phyloP scores from a whole-genome alignment of 257 asterid genomes.

The Penstemon newberryi region DNA sequence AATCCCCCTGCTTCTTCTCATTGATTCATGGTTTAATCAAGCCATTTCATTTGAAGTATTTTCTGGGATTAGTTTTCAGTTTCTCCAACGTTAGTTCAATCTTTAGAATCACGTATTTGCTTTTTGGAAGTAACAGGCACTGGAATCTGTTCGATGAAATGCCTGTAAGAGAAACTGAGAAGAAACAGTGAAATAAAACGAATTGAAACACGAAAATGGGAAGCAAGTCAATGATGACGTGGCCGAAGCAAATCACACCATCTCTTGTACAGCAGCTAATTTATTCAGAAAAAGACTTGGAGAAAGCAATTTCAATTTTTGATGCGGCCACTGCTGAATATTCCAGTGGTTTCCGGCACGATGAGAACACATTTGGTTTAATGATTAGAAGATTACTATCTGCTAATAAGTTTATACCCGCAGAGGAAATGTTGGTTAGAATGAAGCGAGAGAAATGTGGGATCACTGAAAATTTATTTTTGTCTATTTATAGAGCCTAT shows the following conservation, averaged over 20 bases:
- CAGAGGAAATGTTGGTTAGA: constrained; percentile 67
- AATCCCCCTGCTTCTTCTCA: not conserved
- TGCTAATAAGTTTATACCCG: constrained; percentile 60
- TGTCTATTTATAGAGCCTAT: constrained; percentile 66
- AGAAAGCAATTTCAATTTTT: constrained; percentile 70
- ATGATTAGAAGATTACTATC: constrained; percentile 65
- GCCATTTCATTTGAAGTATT: too few species aligned
- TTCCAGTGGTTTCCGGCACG: constrained; percentile 70
- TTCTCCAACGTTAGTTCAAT: too few species aligned
- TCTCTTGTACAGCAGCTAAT: constrained; percentile 74
- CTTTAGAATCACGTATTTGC: not conserved
- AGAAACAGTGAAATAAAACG: constrained; percentile 1
- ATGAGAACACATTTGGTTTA: constrained; percentile 52
- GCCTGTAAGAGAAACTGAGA: constrained; percentile 27
- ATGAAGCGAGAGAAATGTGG: constrained; percentile 73
- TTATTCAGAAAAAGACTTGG: constrained; percentile 66
- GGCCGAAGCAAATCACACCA: constrained; percentile 80
- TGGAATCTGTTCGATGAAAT: constrained; percentile 45
- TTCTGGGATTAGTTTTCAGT: too few species aligned
- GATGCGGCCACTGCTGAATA: constrained; percentile 93
- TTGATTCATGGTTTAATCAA: constrained; percentile 5
- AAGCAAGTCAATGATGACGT: constrained; percentile 48
- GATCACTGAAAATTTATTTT: constrained; percentile 59
- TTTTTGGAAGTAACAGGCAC: not conserved
- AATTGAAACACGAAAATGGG: constrained; percentile 35